Evolutionary conservation across 768 basidiomycete species (phyloP), one percentile per base, ranked within the genome.

Genomic region (Tulasnella sp.): DNA sequence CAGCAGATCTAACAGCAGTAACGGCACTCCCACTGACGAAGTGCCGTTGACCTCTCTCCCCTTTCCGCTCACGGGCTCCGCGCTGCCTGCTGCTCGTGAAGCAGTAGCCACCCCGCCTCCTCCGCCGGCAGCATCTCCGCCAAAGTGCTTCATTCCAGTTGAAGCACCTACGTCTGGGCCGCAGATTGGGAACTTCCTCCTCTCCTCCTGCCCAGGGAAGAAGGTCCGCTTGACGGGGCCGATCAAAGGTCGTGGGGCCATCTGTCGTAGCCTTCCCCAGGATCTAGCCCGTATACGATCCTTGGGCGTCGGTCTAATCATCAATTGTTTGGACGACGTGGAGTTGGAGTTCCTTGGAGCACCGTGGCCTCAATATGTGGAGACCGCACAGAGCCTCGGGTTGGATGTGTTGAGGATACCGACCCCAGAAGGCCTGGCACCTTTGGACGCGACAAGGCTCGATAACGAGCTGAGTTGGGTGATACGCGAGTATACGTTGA

Each of bases 171-270:
- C 7, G 4, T n/a, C n/a, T 17, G 52, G 10, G 17, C 53, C 53
- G 31, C 66, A 66, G 11, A 71, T 94, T 8, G 93, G 93, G n/a
- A 97, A 98, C 69, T 72, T 98, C 21, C 78, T 85, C 52, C 70
- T 97, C 30, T 91, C 87, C 4, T 92, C 88, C 4, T 97, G 94
- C 73, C 93, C 93, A 2, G 93, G 93, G 3, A 98, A 98, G 71
- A 92, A 96, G 77, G 84, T 76, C 11, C 65, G 74, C 25, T 65
- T 76, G 64, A 63, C 60, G 30, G 66, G 64, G 2, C 84, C 87
- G 29, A 78, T 84, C 9, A 82, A 81, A 66, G 91, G 92, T 2
- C 76, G 93, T 12, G 78, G 80, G 46, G 83, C 84, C 1, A 86
- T 98, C 30, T 90, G 86, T 68, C 76, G 93, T 60, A 87, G 93